These are phyloP conservation scores for Phytophthora citrophthora DNA, from an alignment of 352 stramenopile genomes.

Conservation along the genomic window DNA sequence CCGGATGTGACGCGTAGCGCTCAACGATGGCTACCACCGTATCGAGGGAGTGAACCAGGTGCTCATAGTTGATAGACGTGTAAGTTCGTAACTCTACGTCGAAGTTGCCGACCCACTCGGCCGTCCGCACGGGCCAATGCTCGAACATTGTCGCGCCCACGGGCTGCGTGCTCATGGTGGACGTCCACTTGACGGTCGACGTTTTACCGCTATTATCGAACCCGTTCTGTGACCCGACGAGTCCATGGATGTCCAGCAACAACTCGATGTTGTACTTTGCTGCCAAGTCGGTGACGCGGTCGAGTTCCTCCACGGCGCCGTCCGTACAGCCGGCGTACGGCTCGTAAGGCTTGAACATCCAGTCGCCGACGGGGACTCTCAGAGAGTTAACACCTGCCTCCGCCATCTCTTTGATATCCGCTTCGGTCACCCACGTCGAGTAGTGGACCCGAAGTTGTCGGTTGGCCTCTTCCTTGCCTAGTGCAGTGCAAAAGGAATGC, in stretches of 20 bases:
- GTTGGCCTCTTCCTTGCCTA: not conserved
- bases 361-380: not conserved
- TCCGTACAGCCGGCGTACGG: not conserved
- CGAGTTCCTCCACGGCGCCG: not conserved
- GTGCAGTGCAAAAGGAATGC: not conserved
- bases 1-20: slow-evolving; percentile 81
- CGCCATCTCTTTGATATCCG: not conserved
- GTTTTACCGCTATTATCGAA: not conserved
- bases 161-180: not conserved
- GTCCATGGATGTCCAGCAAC: not conserved
- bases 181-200: not conserved
- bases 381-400: not conserved
- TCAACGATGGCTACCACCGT: slow-evolving; percentile 90
- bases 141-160: not conserved
- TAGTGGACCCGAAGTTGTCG: not conserved
- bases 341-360: slow-evolving; percentile 1
- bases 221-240: not conserved
- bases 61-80: not conserved
- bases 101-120: not conserved
- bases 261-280: not conserved
- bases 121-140: not conserved
- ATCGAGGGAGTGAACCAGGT: slow-evolving; percentile 84
- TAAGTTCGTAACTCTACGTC: not conserved
- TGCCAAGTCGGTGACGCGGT: slow-evolving; percentile 26
- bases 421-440: not conserved